Conservation (phyloP, 2,329 filamentous ascomycete species). For the Paecilomyces sp. region DNA sequence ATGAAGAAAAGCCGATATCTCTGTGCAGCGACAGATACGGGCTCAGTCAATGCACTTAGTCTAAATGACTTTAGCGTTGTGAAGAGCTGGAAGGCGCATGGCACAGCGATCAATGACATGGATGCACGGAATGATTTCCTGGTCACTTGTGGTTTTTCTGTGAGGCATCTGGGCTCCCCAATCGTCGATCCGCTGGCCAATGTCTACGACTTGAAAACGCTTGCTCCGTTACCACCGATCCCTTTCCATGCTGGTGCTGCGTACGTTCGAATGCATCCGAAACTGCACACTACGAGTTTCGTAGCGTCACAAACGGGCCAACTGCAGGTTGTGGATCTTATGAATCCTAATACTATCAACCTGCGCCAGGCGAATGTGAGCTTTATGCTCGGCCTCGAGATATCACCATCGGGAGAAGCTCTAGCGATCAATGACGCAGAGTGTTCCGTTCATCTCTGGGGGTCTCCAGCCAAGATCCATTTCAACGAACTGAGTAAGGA, state of each 20-base stretch:
- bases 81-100: slow-evolving; percentile 86
- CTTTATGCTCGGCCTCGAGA: slow-evolving; percentile 72
- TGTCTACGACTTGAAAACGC: slow-evolving; percentile 89
- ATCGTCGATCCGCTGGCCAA: slow-evolving; percentile 91
- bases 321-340: slow-evolving; percentile 90
- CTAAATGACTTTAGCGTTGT: slow-evolving; percentile 68
- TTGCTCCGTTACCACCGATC: slow-evolving; percentile 80
- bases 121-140: slow-evolving; percentile 93
- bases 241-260: slow-evolving; percentile 88
- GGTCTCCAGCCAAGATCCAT: slow-evolving; percentile 74
- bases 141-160: slow-evolving; percentile 88
- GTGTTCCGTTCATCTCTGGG: slow-evolving; percentile 78
- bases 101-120: slow-evolving; percentile 88
- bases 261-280: slow-evolving; percentile 92
- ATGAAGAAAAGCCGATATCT: slow-evolving; percentile 88
- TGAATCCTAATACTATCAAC: slow-evolving; percentile 84
- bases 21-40: slow-evolving; percentile 78
- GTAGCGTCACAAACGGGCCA: slow-evolving; percentile 88
- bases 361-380: slow-evolving; percentile 75
- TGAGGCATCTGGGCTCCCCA: slow-evolving; percentile 68
- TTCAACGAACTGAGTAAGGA: slow-evolving; percentile 77
- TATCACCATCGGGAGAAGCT: slow-evolving; percentile 81
- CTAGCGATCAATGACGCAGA: slow-evolving; percentile 74
- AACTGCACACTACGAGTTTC: slow-evolving; percentile 90
- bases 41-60: slow-evolving; percentile 80